Evolutionary conservation across 2,329 filamentous ascomycete genomes (phyloP).

Genomic region (Spiromastix sp.): DNA sequence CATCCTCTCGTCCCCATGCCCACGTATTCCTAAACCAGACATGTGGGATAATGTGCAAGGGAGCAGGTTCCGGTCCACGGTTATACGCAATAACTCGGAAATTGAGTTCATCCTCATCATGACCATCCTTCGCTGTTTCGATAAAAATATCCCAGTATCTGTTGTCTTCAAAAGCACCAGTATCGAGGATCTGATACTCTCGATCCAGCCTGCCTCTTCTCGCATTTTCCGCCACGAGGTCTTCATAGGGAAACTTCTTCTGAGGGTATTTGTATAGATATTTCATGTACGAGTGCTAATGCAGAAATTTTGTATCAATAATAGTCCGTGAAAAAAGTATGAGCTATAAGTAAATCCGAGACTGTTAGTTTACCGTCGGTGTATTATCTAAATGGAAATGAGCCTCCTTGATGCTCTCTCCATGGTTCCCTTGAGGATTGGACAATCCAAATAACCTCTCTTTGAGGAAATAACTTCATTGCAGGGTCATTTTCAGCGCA

Average conservation of each 20-base stretch:
- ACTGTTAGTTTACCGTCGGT: slow-evolving; percentile 46
- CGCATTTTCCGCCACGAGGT: slow-evolving; percentile 76
- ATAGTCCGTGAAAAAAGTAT: slow-evolving; percentile 5
- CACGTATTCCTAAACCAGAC: slow-evolving; percentile 97
- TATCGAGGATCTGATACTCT: slow-evolving; percentile 89
- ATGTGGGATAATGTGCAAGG: slow-evolving; percentile 86
- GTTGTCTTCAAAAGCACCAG: slow-evolving; percentile 76
- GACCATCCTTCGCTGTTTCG: slow-evolving; percentile 87
- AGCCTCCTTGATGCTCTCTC: slow-evolving; percentile 91
- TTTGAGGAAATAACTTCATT: slow-evolving; percentile 89
- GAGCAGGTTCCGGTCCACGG: slow-evolving; percentile 78
- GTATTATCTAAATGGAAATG: slow-evolving; percentile 97
- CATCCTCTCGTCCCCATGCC: slow-evolving; percentile 77
- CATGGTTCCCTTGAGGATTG: slow-evolving; percentile 94
- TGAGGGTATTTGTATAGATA: slow-evolving; percentile 97
- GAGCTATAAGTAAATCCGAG: too few species aligned
- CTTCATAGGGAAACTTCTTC: slow-evolving; percentile 80
- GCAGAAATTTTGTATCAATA: too few species aligned
- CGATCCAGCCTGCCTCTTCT: slow-evolving; percentile 62
- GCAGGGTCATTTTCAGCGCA: too few species aligned
- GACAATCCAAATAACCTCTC: slow-evolving; percentile 91
- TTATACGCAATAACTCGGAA: slow-evolving; percentile 97
- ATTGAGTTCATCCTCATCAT: slow-evolving; percentile 80
- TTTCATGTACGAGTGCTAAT: slow-evolving; percentile 95
- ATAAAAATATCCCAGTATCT: slow-evolving; percentile 97